Evolutionary conservation across 768 basidiomycete species (phyloP).

Genomic region (Xerocomellus chrysenteron): DNA sequence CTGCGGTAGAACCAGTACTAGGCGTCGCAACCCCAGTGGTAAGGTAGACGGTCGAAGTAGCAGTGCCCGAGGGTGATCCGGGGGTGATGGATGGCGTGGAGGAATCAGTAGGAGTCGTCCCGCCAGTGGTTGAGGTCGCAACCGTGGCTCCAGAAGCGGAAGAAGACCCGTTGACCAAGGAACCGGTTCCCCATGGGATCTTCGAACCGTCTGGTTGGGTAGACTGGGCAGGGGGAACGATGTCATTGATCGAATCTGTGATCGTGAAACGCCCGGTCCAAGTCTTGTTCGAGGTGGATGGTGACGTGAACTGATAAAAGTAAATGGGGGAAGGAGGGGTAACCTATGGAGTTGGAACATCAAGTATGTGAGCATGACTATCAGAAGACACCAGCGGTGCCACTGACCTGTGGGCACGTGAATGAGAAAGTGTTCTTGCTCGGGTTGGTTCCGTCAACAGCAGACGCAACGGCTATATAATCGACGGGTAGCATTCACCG

Average conservation of each 20-base stretch:
- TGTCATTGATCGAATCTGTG: conserved; percentile 46
- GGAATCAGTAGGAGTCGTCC: neutral
- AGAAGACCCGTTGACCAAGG: conserved; percentile 46
- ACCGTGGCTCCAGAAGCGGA: conserved; percentile 15
- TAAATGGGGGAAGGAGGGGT: conserved; percentile 65
- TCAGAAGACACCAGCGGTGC: neutral
- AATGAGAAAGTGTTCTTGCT: conserved; percentile 48
- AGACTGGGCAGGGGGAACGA: conserved; percentile 48
- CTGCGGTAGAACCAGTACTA: neutral
- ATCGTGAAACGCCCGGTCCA: conserved; percentile 85
- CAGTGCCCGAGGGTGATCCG: neutral
- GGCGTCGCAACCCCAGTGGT: neutral
- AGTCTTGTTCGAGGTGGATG: conserved; percentile 35
- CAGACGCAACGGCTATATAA: conserved; percentile 54
- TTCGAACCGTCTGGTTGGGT: conserved; percentile 49
- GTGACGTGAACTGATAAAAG: conserved; percentile 74
- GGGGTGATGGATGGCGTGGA: conserved; percentile 6
- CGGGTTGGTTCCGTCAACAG: conserved; percentile 57
- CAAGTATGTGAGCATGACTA: neutral
- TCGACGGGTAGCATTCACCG: neutral
- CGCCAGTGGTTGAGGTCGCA: conserved; percentile 4
- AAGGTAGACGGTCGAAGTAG: neutral
- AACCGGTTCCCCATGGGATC: conserved; percentile 69
- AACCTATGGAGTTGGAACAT: conserved; percentile 42
- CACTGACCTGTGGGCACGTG: conserved; percentile 66